phyloP scores from a whole-genome alignment of 768 basidiomycete species.

The Sporobolomyces phaffii region DNA sequence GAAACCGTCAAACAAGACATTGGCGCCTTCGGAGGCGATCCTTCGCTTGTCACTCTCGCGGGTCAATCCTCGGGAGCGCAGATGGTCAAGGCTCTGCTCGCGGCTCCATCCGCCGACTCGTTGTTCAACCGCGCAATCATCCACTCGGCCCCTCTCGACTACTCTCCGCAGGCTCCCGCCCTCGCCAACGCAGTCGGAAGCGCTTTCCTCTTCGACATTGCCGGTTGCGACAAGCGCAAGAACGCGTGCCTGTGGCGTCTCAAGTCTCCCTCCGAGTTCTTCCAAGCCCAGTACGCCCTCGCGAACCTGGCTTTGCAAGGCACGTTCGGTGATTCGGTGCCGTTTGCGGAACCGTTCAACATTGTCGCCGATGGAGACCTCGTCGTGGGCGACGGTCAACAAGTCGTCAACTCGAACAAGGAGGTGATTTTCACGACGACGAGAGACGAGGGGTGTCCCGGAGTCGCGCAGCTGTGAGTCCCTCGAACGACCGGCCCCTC shows the following conservation, averaged over 20 bases:
- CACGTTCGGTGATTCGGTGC: not conserved
- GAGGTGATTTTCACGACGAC: conserved; percentile 63
- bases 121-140: conserved; percentile 73
- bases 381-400: conserved; percentile 49
- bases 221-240: not conserved
- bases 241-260: conserved; percentile 32
- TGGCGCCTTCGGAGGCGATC: conserved; percentile 62
- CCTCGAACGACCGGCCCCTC: not conserved
- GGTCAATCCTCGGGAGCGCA: conserved; percentile 51
- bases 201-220: conserved; percentile 50
- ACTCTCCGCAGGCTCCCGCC: conserved; percentile 35
- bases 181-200: conserved; percentile 13
- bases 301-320: conserved; percentile 13
- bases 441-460: conserved; percentile 63
- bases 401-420: conserved; percentile 6
- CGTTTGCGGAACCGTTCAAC: conserved; percentile 56
- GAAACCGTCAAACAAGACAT: conserved; percentile 63
- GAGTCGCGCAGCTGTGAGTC: conserved; percentile 32
- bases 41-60: conserved; percentile 51
- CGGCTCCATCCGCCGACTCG: conserved; percentile 61
- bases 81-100: conserved; percentile 70
- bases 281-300: conserved; percentile 52
- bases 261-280: conserved; percentile 54
- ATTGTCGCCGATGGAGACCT: conserved; percentile 64
- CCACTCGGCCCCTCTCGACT: conserved; percentile 74